Evolutionary conservation across 2,329 filamentous ascomycete genomes (phyloP), one percentile per base, ranked within the genome.

Genomic region (Neonectria magnoliae): DNA sequence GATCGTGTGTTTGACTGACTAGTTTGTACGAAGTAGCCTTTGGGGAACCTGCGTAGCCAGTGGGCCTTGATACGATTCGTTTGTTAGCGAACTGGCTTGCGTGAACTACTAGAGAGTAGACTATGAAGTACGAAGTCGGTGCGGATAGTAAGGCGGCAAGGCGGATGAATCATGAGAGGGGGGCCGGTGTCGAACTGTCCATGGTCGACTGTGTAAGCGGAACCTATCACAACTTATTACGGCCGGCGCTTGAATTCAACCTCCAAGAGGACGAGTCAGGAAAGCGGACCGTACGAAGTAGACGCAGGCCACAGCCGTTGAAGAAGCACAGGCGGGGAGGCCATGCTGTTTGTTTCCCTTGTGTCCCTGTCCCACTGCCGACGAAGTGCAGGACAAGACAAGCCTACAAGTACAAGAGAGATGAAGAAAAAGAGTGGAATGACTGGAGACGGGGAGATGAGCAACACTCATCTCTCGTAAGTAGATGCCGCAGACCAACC

Each of bases 361-460:
- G 56, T 42, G 36, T 45, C 56, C 61, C 61, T 64, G 61, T 56
- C 41, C 61, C 56, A 42, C 55, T n/a, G 45, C 51, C 29, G 60
- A 55, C 50, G 38, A 47, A 55, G 36, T 33, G 56, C 61, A 42
- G n/a, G 38, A 41, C 38, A 29, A 10, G 29, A 29, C 29, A 18
- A 55, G 33, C 33, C 33, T 36, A 36, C 33, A 14, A 14, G 60
- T 44, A 59, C 61, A 56, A 47, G 61, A 59, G 61, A 64, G 56
- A 64, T 60, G 61, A 64, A 55, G 16, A 29, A 47, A 47, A 57
- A 53, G 27, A 57, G 56, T 64, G 61, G 61, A 50, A 64, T 64
- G 45, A 64, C 61, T 64, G 61, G 61, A 55, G 61, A 33, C 51
- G n/a, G 33, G 56, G 61, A 64, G 56, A 64, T 64, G 58, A 54